Conservation (phyloP, 2,329 filamentous ascomycete species). For the Apiospora phragmitis region DNA sequence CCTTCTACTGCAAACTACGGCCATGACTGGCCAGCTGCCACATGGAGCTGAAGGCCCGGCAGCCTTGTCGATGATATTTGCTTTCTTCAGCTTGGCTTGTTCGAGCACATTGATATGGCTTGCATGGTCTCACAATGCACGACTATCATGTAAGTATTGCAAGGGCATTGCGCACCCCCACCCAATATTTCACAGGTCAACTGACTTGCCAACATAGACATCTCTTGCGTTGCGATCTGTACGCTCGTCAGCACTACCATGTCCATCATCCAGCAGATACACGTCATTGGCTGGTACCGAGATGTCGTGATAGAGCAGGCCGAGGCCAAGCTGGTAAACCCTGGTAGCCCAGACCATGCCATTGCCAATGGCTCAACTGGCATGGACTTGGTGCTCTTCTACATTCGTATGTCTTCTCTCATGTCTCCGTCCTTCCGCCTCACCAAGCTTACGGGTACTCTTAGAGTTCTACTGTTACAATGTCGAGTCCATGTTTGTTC, state of each 20-base stretch:
- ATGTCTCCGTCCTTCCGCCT: neutral
- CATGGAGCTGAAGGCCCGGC: slow-evolving; percentile 20
- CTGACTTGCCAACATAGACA: slow-evolving; percentile 17
- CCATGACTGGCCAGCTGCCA: slow-evolving; percentile 21
- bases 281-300: slow-evolving; percentile 21
- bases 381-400: slow-evolving; percentile 25
- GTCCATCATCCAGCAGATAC: slow-evolving; percentile 26
- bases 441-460: neutral
- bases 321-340: slow-evolving; percentile 18
- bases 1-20: neutral
- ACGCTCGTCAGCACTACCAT: slow-evolving; percentile 21
- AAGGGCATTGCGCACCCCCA: too few species aligned
- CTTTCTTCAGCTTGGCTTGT: slow-evolving; percentile 15
- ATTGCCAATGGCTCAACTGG: slow-evolving; percentile 26
- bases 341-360: slow-evolving; percentile 20
- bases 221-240: slow-evolving; percentile 24
- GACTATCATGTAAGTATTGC: slow-evolving; percentile 23
- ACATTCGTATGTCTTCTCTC: slow-evolving; percentile 22
- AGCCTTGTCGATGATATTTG: slow-evolving; percentile 17
- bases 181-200: too few species aligned
- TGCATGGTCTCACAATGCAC: slow-evolving; percentile 26
- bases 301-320: slow-evolving; percentile 19
- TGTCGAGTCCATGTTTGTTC: slow-evolving; percentile 23
- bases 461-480: slow-evolving; percentile 26
- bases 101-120: slow-evolving; percentile 24